A percentile compares a stretch with the other conserved stretches of the same genome.
Conservation (phyloP, 306 rosid genomes). For the Cotoneaster glaucophyllus region DNA sequence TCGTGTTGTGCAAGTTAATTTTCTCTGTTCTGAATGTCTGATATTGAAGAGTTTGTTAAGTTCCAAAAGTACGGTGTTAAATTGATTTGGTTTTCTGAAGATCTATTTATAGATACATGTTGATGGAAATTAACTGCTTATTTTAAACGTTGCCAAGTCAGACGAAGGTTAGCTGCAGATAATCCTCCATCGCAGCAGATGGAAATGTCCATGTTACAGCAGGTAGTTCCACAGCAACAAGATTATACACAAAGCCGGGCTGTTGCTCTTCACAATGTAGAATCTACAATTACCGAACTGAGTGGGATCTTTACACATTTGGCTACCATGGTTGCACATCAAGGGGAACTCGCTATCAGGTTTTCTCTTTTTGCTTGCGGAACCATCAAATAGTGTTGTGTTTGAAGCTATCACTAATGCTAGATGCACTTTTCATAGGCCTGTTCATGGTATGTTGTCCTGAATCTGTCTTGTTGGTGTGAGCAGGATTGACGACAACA, state of each 20-base stretch:
- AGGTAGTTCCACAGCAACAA: slow-evolving; percentile 83
- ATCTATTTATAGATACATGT: not conserved
- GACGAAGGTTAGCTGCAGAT: slow-evolving; percentile 86
- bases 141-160: slow-evolving; percentile 35
- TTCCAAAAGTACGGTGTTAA: not conserved
- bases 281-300: slow-evolving; percentile 90
- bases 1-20: too few species aligned
- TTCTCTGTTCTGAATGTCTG: not conserved
- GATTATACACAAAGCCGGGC: slow-evolving; percentile 62
- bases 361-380: slow-evolving; percentile 16
- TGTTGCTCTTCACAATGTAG: slow-evolving; percentile 83
- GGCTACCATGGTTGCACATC: slow-evolving; percentile 98
- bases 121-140: slow-evolving; percentile 19
- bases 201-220: slow-evolving; percentile 96
- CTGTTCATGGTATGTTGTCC: slow-evolving; percentile 7
- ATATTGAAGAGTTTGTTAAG: not conserved
- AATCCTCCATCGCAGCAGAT: slow-evolving; percentile 82
- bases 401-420: not conserved
- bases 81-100: not conserved
- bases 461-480: slow-evolving; percentile 22
- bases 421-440: not conserved
- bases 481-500: slow-evolving; percentile 85
- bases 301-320: slow-evolving; percentile 86
- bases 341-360: slow-evolving; percentile 99
- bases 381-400: not conserved